A percentile compares a stretch with the other conserved stretches of the same genome.
phyloP scores from a whole-genome alignment of 495 filamentous ascomycete species.

The Cercophora sp. region DNA sequence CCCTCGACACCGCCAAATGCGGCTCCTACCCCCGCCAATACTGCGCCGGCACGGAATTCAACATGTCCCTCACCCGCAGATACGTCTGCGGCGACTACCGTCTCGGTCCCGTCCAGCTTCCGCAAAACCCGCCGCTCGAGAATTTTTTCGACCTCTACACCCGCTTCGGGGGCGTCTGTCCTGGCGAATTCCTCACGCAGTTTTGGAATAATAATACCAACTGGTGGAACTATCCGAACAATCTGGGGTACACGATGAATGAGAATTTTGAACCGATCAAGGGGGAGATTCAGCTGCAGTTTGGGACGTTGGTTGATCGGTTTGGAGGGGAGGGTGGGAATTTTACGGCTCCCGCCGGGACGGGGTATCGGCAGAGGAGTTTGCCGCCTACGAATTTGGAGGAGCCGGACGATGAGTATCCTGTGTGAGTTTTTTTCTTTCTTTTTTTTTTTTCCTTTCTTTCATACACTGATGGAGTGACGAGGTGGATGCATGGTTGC shows the following conservation, averaged over 20 bases:
- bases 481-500: not conserved
- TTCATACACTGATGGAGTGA: not conserved
- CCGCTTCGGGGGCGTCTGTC: slow-evolving; percentile 49
- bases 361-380: slow-evolving; percentile 50
- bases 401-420: slow-evolving; percentile 28
- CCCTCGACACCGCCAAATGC: not conserved
- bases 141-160: slow-evolving; percentile 33
- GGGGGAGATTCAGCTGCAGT: slow-evolving; percentile 42
- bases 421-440: slow-evolving; percentile 18
- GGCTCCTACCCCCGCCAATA: slow-evolving; percentile 5
- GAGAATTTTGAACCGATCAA: slow-evolving; percentile 32
- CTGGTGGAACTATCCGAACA: slow-evolving; percentile 38
- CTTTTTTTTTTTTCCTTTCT: too few species aligned
- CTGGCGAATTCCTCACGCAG: slow-evolving; percentile 42
- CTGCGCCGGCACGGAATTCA: slow-evolving; percentile 37
- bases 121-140: slow-evolving; percentile 36
- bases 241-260: slow-evolving; percentile 42
- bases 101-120: slow-evolving; percentile 43
- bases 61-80: slow-evolving; percentile 14
- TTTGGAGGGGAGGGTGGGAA: slow-evolving; percentile 48
- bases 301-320: slow-evolving; percentile 50
- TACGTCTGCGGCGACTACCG: slow-evolving; percentile 49
- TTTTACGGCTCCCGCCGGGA: slow-evolving; percentile 44
- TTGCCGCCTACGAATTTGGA: slow-evolving; percentile 51
- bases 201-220: slow-evolving; percentile 37